phyloP scores from a whole-genome alignment of 2,329 filamentous ascomycete genomes.

The Tolypocladium endophyticum region DNA sequence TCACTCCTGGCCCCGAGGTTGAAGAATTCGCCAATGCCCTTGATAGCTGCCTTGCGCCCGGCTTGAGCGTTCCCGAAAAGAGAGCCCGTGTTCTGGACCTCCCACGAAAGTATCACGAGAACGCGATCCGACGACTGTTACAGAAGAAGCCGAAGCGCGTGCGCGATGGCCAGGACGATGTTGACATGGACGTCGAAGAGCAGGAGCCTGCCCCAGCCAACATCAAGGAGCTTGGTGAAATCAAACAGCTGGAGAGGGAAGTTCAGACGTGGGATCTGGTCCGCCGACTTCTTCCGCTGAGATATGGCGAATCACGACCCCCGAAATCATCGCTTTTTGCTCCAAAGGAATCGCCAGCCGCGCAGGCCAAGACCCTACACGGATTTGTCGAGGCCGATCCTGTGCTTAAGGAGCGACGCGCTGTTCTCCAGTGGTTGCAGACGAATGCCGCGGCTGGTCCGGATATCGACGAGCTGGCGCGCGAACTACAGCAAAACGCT shows the following conservation, averaged over 20 bases:
- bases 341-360: constrained; percentile 14
- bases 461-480: constrained; percentile 65
- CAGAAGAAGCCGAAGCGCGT: constrained; percentile 16
- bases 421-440: constrained; percentile 80
- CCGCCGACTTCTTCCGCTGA: constrained; percentile 59
- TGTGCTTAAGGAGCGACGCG: constrained; percentile 64
- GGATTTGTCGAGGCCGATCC: constrained; percentile 66
- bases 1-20: constrained; percentile 68
- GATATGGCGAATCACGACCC: constrained; percentile 36
- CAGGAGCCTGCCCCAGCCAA: not conserved
- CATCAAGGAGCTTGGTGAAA: constrained; percentile 10
- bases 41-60: constrained; percentile 57
- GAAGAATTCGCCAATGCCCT: constrained; percentile 77
- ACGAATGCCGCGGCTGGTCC: constrained; percentile 60
- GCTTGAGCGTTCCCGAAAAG: constrained; percentile 39
- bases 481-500: constrained; percentile 64
- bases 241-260: constrained; percentile 62
- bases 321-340: constrained; percentile 15
- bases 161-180: constrained; percentile 29
- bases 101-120: constrained; percentile 43
- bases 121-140: constrained; percentile 28
- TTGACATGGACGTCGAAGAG: constrained; percentile 48
- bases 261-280: constrained; percentile 86
- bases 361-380: constrained; percentile 38
- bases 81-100: constrained; percentile 59